Conservation (phyloP, 345 rosid genomes). For the Eucalyptus urophylla region DNA sequence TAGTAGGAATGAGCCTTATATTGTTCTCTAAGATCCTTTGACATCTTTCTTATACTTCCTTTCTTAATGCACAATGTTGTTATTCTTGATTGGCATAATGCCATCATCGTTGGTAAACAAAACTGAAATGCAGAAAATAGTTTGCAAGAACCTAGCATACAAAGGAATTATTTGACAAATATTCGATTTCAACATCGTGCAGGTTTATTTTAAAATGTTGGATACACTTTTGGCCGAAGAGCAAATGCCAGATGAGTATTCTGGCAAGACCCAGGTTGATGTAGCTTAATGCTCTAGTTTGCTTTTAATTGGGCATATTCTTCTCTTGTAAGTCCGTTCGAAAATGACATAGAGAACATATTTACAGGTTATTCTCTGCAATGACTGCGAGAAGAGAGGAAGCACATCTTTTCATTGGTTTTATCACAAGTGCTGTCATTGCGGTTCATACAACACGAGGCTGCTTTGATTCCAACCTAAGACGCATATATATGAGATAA, state of each 20-base stretch:
- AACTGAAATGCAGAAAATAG: background rate
- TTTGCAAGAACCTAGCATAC: background rate
- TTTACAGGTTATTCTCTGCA: conserved; percentile 6
- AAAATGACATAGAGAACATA: background rate
- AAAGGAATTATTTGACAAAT: background rate
- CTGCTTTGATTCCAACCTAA: background rate
- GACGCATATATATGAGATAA: background rate
- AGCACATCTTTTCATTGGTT: conserved; percentile 8
- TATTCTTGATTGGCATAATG: background rate
- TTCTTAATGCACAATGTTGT: background rate
- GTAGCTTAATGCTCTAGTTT: background rate
- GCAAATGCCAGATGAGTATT: conserved; percentile 55
- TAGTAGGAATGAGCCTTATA: background rate
- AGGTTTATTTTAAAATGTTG: conserved; percentile 80
- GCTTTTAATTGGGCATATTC: background rate
- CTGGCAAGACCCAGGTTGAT: conserved; percentile 56
- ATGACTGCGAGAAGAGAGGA: conserved; percentile 13
- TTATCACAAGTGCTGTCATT: conserved; percentile 3
- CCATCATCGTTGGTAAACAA: background rate
- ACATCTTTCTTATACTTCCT: background rate
- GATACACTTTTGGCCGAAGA: conserved; percentile 68
- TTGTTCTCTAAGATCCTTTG: background rate
- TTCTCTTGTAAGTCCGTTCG: background rate
- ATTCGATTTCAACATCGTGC: background rate
- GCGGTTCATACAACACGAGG: conserved; percentile 7